phyloP scores from a whole-genome alignment of 2,329 filamentous ascomycete species.

The Passalora sequoiae region DNA sequence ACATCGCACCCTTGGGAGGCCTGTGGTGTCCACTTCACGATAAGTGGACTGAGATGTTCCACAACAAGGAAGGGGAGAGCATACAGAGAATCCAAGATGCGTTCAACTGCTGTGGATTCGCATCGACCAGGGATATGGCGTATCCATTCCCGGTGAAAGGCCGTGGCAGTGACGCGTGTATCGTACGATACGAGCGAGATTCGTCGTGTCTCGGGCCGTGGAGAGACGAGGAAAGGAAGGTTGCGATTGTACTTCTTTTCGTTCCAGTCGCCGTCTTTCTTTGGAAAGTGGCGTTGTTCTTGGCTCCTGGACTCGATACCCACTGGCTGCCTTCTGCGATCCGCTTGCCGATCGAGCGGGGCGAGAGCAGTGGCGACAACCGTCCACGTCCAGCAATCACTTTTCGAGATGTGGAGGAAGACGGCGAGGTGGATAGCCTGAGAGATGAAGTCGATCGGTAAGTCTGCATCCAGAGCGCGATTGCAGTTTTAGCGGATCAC shows the following conservation, averaged over 20 bases:
- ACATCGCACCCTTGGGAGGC: slow-evolving; percentile 36
- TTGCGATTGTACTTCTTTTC: slow-evolving; percentile 52
- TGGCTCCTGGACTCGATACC: slow-evolving; percentile 24
- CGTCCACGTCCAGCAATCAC: slow-evolving; percentile 21
- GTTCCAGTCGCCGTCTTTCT: slow-evolving; percentile 51
- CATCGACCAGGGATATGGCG: slow-evolving; percentile 52
- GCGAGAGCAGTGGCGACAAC: neutral
- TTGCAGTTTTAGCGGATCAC: neutral
- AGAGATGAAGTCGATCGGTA: slow-evolving; percentile 23
- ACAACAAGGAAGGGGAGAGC: slow-evolving; percentile 44
- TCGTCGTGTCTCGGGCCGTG: slow-evolving; percentile 52
- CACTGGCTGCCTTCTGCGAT: slow-evolving; percentile 29
- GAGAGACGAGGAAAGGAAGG: slow-evolving; percentile 51
- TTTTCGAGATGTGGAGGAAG: slow-evolving; percentile 25
- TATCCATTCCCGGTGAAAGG: slow-evolving; percentile 54
- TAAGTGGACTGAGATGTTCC: slow-evolving; percentile 54
- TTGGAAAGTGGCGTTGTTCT: slow-evolving; percentile 43
- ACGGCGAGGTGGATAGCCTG: slow-evolving; percentile 27
- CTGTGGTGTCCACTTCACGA: slow-evolving; percentile 53
- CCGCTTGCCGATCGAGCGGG: slow-evolving; percentile 22
- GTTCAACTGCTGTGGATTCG: slow-evolving; percentile 63
- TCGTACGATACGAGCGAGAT: slow-evolving; percentile 43
- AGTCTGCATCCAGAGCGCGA: neutral
- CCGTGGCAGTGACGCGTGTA: slow-evolving; percentile 39
- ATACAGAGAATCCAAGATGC: slow-evolving; percentile 61